Percentiles rank a stretch among this genome's conserved stretches.
Evolutionary conservation across 1,284 basidiomycete genomes (phyloP).

Genomic region (Naganishia sp.): DNA sequence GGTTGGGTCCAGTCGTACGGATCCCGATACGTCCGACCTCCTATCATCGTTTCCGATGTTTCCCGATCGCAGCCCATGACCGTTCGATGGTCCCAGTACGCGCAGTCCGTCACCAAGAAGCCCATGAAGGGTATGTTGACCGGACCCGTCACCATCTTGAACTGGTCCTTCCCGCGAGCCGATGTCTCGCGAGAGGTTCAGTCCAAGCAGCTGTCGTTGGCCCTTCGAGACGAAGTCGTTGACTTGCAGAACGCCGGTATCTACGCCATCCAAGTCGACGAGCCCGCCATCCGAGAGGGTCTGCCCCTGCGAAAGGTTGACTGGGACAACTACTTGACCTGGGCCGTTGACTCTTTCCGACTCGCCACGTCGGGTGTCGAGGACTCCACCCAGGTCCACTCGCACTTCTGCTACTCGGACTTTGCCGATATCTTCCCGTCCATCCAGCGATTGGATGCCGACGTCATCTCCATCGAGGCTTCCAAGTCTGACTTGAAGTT

Average conservation of each 20-base stretch:
- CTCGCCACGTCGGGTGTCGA: slow-evolving; percentile 90
- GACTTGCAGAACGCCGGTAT: slow-evolving; percentile 98
- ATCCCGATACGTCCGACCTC: slow-evolving; percentile 92
- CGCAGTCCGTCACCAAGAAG: slow-evolving; percentile 88
- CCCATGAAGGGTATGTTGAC: slow-evolving; percentile 96
- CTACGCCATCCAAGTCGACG: slow-evolving; percentile 97
- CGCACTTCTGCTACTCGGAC: slow-evolving; percentile 81
- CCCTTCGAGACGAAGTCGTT: slow-evolving; percentile 96
- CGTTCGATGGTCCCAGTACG: slow-evolving; percentile 95
- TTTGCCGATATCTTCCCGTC: slow-evolving; percentile 98
- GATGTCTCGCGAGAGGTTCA: slow-evolving; percentile 96
- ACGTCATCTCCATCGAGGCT: slow-evolving; percentile 99
- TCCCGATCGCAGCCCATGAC: slow-evolving; percentile 92
- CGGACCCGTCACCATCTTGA: slow-evolving; percentile 67
- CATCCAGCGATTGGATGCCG: slow-evolving; percentile 95
- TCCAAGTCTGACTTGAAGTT: slow-evolving; percentile 98
- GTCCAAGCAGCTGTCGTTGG: slow-evolving; percentile 96
- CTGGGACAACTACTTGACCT: slow-evolving; percentile 91
- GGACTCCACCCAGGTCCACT: slow-evolving; percentile 91
- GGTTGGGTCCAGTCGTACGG: slow-evolving; percentile 97
- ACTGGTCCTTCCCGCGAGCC: slow-evolving; percentile 99
- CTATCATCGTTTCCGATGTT: slow-evolving; percentile 98
- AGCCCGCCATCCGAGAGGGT: slow-evolving; percentile 99
- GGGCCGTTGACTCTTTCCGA: slow-evolving; percentile 98
- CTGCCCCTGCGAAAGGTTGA: slow-evolving; percentile 90